Base-by-base conservation (phyloP, 2,329 filamentous ascomycete genomes). In the Neopestalotiopsis sp. region DNA sequence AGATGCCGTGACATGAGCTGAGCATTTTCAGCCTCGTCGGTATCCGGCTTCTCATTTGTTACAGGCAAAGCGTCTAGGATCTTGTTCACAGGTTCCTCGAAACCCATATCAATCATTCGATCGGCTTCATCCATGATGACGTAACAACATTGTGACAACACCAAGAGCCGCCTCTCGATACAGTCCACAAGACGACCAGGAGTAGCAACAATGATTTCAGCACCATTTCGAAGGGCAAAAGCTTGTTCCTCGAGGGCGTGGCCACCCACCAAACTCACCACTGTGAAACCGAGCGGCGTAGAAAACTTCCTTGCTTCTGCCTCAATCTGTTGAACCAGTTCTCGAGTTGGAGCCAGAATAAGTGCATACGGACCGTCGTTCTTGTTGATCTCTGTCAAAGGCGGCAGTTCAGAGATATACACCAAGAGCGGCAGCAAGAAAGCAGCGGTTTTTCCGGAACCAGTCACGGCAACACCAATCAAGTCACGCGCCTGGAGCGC, bases 71-170 rank as follows among this genome's bases (percentile, higher is more conserved):
- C 95, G 74, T 97, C 94, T 61, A 99, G 90, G 75, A 99, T 99
- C 81, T 97, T 97, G 82, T 98, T 98, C 69, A 99, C 94, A 0
- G 94, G 93, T 76, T 98, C 96, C 82, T 99, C 96, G 79, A 99
- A 99, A 61, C 96, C 96, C 70, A 98, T 90, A 79, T 99, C 96
- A 72, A 99, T 97, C 96, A 99, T 99, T 67, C 95, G 93, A 82
- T 99, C 96, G 49, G 96, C 96, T 87, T 99, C 96, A 80, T 99
- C 96, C 95, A 99, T 98, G 81, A 99, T 97, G 68, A 98, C 89
- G 82, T 98, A 98, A 83, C 95, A 97, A 81, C 96, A 98, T 81
- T 98, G 96, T n/a, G 91, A 91, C 62, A 98, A 88, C 1, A 99
- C 95, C 1, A 98, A 87, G 38, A 98, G 90, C 42, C 95, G 91